Evolutionary conservation across 768 basidiomycete genomes (phyloP), one percentile per base, ranked within the genome.

Genomic region (Strobilomyces echinocephalus): DNA sequence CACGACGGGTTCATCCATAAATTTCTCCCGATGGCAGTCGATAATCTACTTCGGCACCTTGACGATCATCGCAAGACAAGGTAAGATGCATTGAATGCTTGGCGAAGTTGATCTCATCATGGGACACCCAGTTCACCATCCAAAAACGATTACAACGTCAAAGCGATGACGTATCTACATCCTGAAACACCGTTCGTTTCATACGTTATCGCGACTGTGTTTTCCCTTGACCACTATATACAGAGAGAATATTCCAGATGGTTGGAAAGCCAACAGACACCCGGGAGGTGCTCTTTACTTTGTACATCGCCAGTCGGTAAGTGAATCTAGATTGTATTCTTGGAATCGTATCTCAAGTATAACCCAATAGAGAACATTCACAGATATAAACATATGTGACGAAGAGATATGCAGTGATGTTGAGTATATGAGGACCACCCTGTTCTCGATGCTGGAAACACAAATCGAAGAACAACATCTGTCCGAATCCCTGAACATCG

Each of bases 281-380:
- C 83, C 84, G 0, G 84, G 86, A 63, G 85, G 85, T 5, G 75
- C 73, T 15, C 72, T 77, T 16, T 87, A 85, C 60, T 87, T 80
- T 49, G 75, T 74, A 57, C 71, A 83, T 49, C 15, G 54, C 43
- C 56, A 68, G 3, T 75, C 74, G 68, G 83, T 82, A 44, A 9
- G 72, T 59, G 36, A 11, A 39, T 31, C 4, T n/a, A 2, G 21
- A 35, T 8, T 1, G 5, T 20, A 33, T 18, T 39, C 12, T 49
- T 38, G 15, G 36, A 9, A 24, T 30, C 14, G 15, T 28, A 43
- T 41, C 26, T 53, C 33, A 63, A 26, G 9, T 16, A 6, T 18
- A 6, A 31, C 30, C 38, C 48, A 73, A 70, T 53, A 83, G 80
- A 74, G 71, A 47, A 72, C 80, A 0, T 78, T 78, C 34, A 83